Conservation (phyloP, 345 rosid species). For the Salix dunnii region DNA sequence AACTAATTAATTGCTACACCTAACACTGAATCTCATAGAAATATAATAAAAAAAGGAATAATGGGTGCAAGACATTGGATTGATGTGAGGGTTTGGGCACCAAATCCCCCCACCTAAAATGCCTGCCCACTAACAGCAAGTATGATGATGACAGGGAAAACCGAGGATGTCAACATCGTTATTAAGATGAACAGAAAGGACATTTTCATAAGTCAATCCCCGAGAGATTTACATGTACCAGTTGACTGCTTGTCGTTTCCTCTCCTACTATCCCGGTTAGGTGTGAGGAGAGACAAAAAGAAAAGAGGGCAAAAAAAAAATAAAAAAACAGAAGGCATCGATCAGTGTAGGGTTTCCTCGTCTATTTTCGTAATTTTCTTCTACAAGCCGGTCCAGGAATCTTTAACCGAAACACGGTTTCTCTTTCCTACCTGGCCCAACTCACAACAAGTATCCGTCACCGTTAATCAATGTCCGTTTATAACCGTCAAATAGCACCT, state of each 20-base stretch:
- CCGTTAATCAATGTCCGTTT: not conserved
- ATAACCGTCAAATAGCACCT: not conserved
- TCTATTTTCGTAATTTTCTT: not conserved
- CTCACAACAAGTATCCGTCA: not conserved
- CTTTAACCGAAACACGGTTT: conserved; percentile 27
- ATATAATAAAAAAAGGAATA: too few species aligned
- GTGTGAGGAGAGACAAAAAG: not conserved
- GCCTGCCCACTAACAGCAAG: not conserved
- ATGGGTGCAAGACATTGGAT: too few species aligned
- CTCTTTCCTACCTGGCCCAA: not conserved
- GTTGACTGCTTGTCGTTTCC: not conserved
- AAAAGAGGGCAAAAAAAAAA: not conserved
- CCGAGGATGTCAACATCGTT: not conserved
- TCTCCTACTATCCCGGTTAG: not conserved
- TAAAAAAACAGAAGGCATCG: not conserved
- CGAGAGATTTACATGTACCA: not conserved
- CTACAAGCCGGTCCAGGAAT: conserved; percentile 5
- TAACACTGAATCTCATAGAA: too few species aligned
- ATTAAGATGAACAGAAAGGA: not conserved
- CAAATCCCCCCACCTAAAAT: not conserved
- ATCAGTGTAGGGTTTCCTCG: conserved; percentile 21
- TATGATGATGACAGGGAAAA: not conserved
- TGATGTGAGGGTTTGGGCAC: not conserved
- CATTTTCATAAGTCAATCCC: not conserved
- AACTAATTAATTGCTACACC: too few species aligned